These are phyloP conservation scores for Talaromyces sp. DNA, from an alignment of 2,329 filamentous ascomycete species.

Conservation along the genomic window DNA sequence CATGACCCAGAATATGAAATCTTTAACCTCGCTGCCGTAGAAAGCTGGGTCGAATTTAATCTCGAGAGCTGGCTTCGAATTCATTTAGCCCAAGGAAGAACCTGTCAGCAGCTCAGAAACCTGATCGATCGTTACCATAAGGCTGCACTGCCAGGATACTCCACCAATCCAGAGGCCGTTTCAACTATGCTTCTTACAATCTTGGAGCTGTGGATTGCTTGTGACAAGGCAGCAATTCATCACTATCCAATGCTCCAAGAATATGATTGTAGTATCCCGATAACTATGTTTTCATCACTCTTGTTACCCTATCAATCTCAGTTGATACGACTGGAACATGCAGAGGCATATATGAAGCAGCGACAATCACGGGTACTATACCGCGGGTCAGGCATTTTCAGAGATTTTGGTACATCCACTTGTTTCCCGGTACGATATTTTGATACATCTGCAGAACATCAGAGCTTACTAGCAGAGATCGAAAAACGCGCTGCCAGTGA, in stretches of 20 bases:
- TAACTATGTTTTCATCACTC: slow-evolving; percentile 20
- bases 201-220: slow-evolving; percentile 58
- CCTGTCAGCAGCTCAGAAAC: background rate
- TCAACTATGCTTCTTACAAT: slow-evolving; percentile 57
- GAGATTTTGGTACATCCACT: slow-evolving; percentile 27
- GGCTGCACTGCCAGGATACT: slow-evolving; percentile 30
- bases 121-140: background rate
- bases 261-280: slow-evolving; percentile 48
- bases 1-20: background rate
- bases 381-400: slow-evolving; percentile 36
- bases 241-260: slow-evolving; percentile 41
- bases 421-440: slow-evolving; percentile 52
- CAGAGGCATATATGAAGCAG: slow-evolving; percentile 49
- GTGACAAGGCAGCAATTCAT: slow-evolving; percentile 47
- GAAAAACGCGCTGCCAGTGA: slow-evolving; percentile 33
- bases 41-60: background rate
- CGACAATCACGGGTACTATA: slow-evolving; percentile 26
- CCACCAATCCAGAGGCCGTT: slow-evolving; percentile 41
- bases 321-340: slow-evolving; percentile 21
- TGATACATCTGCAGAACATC: slow-evolving; percentile 39
- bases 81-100: background rate
- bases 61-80: background rate
- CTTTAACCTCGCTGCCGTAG: background rate
- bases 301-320: slow-evolving; percentile 24
- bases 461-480: slow-evolving; percentile 38